Percentiles rank a stretch among this genome's conserved stretches.
Conservation (phyloP, 495 filamentous ascomycete species). For the Penicillium verhagenii region DNA sequence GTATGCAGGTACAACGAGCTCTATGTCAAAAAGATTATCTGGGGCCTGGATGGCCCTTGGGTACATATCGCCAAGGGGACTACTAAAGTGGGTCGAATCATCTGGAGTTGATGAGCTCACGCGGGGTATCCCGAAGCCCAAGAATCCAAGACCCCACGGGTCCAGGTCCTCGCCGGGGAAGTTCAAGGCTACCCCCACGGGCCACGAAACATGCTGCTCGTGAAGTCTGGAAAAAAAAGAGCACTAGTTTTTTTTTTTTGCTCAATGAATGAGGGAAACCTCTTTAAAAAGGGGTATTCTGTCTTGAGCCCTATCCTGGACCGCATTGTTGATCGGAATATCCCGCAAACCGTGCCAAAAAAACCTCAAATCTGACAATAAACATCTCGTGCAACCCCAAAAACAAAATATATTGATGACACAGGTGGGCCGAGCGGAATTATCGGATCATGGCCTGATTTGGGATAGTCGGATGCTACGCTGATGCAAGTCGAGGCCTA, state of each 20-base stretch:
- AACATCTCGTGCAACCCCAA: slow-evolving; percentile 7
- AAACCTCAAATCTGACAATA: neutral
- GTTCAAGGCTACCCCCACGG: no score
- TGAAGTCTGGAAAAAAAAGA: neutral
- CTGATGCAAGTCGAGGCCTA: slow-evolving; percentile 1
- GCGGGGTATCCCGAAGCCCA: neutral
- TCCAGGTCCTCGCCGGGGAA: neutral
- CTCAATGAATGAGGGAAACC: neutral
- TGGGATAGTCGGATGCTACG: slow-evolving; percentile 14
- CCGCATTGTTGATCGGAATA: neutral
- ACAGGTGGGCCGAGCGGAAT: neutral
- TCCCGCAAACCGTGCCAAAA: neutral
- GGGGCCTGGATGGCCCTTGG: no score
- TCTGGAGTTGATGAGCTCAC: neutral
- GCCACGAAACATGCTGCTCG: neutral
- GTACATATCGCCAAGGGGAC: neutral
- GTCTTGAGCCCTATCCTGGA: neutral
- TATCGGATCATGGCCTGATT: slow-evolving; percentile 8
- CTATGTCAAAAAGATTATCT: neutral
- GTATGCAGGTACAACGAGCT: neutral
- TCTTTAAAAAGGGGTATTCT: neutral
- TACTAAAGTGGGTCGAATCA: neutral
- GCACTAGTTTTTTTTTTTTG: no score
- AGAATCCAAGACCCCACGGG: neutral
- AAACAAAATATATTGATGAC: slow-evolving; percentile 4